Base-by-base conservation (phyloP, 2,329 filamentous ascomycete species). In the Fusarium armeniacum region DNA sequence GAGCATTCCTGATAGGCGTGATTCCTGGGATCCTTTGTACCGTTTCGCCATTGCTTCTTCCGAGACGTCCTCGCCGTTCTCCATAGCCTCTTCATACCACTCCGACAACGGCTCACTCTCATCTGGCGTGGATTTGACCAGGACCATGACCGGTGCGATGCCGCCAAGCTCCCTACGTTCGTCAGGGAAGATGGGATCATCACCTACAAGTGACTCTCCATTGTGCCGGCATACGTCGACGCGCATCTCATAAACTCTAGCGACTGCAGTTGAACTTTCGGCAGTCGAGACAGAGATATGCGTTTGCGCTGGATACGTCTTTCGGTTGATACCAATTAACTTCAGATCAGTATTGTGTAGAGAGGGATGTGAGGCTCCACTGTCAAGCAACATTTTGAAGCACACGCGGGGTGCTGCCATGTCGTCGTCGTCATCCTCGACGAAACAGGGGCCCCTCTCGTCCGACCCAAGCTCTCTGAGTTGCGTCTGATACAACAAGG, bases 321-420 rank as follows among this genome's bases (percentile, higher is more conserved):
- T 38, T 38, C 43, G 54, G 43, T 75, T 45, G 24, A 75, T 75
- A 12, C 68, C 68, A 13, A 75, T 51, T 15, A 72, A 46, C 12
- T 60, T 36, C 28, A 75, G 33, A 55, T 75, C 73, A 10, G 38
- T 59, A 16, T 56, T 58, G 30, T 73, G 66, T 12, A 75, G 52
- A 38, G 68, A 66, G 9, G 73, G 72, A 26, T 69, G 33, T 36
- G 65, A 72, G 18, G 73, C 73, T 15, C 73, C 73, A 16, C 70
- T 73, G 47, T 75, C 73, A 20, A 75, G 68, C 16, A 75, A 72
- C 73, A 75, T 71, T 33, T 69, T 46, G 51, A 75, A 75, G 45
- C 74, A 74, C n/a, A 65, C 62, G 22, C 62, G 62, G 13, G 62
- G 62, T 20, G 62, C 47, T 30, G 43, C 36, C n/a, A 7, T 66